Evolutionary conservation across 805 yeast species (phyloP).

Genomic region (Grigorovia transvaalensis): DNA sequence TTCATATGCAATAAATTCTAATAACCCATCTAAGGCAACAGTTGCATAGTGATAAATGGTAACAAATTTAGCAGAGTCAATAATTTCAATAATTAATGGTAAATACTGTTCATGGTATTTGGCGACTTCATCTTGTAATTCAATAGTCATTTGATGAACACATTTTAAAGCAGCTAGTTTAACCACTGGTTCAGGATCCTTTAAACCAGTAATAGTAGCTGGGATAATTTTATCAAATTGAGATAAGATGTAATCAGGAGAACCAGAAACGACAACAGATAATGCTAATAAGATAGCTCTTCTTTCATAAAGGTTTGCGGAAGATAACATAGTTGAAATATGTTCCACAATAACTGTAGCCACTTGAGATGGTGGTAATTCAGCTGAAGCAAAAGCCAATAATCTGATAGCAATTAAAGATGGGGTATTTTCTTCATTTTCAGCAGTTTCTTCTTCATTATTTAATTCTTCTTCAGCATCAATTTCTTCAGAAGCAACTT

Average conservation of each 20-base stretch:
- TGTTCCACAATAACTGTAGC: slow-evolving; percentile 67
- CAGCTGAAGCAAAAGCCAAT: slow-evolving; percentile 65
- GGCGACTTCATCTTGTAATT: slow-evolving; percentile 76
- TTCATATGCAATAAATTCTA: slow-evolving; percentile 84
- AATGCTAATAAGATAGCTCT: slow-evolving; percentile 79
- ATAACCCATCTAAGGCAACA: slow-evolving; percentile 78
- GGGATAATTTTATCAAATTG: slow-evolving; percentile 68
- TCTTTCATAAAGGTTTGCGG: slow-evolving; percentile 65
- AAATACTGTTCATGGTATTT: slow-evolving; percentile 72
- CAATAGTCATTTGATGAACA: slow-evolving; percentile 65
- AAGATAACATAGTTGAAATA: slow-evolving; percentile 45
- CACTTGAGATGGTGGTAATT: slow-evolving; percentile 88
- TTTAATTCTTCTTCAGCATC: slow-evolving; percentile 66
- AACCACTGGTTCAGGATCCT: slow-evolving; percentile 64
- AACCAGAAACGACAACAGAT: slow-evolving; percentile 80
- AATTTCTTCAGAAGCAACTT: slow-evolving; percentile 72
- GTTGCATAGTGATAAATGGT: slow-evolving; percentile 87
- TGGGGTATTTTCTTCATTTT: slow-evolving; percentile 84
- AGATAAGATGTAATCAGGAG: slow-evolving; percentile 81
- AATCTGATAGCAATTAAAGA: slow-evolving; percentile 68
- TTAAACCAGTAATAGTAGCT: slow-evolving; percentile 62
- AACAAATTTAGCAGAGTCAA: slow-evolving; percentile 75
- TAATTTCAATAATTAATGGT: slow-evolving; percentile 77
- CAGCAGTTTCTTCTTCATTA: slow-evolving; percentile 81
- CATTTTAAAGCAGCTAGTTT: slow-evolving; percentile 80